Evolutionary conservation across 2,329 filamentous ascomycete genomes (phyloP), one percentile per base, ranked within the genome.

Genomic region (Phaeosphaeria sp.): DNA sequence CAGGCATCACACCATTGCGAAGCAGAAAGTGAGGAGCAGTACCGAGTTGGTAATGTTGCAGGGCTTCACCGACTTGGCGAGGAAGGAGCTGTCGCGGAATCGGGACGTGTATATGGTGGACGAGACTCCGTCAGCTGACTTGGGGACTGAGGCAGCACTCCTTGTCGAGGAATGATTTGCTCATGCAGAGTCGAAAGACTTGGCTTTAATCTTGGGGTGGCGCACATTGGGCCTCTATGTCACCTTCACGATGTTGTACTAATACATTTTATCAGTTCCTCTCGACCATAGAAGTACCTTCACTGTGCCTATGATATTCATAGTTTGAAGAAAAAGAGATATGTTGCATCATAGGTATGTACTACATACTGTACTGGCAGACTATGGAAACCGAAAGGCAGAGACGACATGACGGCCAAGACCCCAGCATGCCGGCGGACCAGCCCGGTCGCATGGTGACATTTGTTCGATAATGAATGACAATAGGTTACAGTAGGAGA

Each of bases 401-500:
- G 15, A 15, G 36, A 39, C 17, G 36, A 39, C 36, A 39, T 7
- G 15, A 39, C 7, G 15, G 36, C 6, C 5, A n/a, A 15, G 36
- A 3, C 36, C n/a, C 36, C 15, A 17, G 36, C 15, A 39, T n/a
- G 30, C 30, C 9, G 6, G 7, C 13, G 11, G 41, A 20, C 21
- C 42, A 22, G 42, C 13, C 6, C 18, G 5, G 5, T 20, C 44
- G 55, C 49, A 46, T 23, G 36, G 27, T 42, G 25, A 55, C 48
- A 44, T 41, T 21, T 25, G 13, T 52, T 41, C n/a, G 49, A 39
- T 21, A 18, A 46, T 39, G 50, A 44, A 46, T 23, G 25, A 58
- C 17, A 36, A 33, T 56, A 59, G 17, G n/a, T 30, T 46, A 47
- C 36, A 39, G 36, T n/a, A 39, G 17, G 36, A 17, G 36, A 39